Evolutionary conservation across 768 basidiomycete species (phyloP).

Genomic region (Astraeus odoratus): DNA sequence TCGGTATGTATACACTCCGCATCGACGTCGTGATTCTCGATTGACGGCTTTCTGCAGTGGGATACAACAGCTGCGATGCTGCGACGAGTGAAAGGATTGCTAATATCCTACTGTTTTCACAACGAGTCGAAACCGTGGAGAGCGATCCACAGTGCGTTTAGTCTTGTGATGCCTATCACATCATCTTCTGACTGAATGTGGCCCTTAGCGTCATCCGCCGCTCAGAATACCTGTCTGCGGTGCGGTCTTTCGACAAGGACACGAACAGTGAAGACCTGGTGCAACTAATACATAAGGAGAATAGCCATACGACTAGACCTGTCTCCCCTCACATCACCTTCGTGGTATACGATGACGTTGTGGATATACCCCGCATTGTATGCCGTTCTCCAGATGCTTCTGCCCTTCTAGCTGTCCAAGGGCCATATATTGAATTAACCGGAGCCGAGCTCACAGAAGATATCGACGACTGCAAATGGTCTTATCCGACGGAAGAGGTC

Average conservation of each 20-base stretch:
- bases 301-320: neutral
- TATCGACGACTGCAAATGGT: too few species aligned
- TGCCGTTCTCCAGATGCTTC: neutral
- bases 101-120: neutral
- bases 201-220: neutral
- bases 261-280: conserved; percentile 8
- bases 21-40: neutral
- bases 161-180: neutral
- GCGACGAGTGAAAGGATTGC: neutral
- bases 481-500: too few species aligned
- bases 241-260: conserved; percentile 1
- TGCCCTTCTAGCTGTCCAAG: neutral
- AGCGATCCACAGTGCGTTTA: neutral
- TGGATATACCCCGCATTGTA: neutral
- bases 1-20: neutral
- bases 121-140: too few species aligned
- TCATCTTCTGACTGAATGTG: neutral
- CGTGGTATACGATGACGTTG: neutral
- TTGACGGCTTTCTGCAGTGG: neutral
- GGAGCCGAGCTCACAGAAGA: conserved; percentile 14
- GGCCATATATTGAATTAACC: neutral
- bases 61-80: neutral
- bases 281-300: conserved; percentile 7
- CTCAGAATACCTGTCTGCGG: neutral
- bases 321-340: neutral